Base-by-base conservation (phyloP, 2,329 filamentous ascomycete species). In the Orbilia brochopaga region DNA sequence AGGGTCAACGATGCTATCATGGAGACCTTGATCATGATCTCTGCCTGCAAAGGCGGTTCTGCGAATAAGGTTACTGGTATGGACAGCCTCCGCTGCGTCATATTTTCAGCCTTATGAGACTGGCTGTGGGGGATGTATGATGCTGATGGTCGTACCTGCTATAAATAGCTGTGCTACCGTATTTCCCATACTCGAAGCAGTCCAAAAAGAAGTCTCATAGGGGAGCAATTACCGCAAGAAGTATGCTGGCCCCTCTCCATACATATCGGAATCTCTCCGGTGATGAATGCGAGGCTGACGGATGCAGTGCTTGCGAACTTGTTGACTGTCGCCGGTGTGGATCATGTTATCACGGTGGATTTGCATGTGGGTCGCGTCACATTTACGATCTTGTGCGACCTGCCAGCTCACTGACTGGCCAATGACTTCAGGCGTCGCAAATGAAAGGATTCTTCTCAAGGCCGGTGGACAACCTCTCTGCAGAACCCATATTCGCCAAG, bases 401-500 rank as follows among this genome's bases (percentile, higher is more conserved):
- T 37, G 15, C 30, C 24, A 54, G 56, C 11, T 44, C 62, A 57
- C 64, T 75, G 57, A 73, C 75, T 48, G 21, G 23, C 44, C 8
- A 37, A 27, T 21, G 10, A 64, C 58, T 65, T 59, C 73, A 82
- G 81, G 90, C 90, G 59, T 92, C 90, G n/a, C 94, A 97, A 82
- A 97, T 97, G 91, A 94, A 99, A 81, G 94, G 94, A 67, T 99
- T 99, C 82, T 99, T 99, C 85, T 90, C 90, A 78, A 96, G 93
- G 76, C 94, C 94, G 0, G 93, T 99, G 70, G 94, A 99, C 81
- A 97, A 99, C 78, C 87, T 99, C 59, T 91, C 96, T 77, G 94
- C 94, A 57, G 94, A 99, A 80, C 93, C 94, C 15, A 85, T 97
- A 74, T 91, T 99, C 77, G 92, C 93, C 60, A 90, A 91, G 76